Evolutionary conservation across 2,329 filamentous ascomycete species (phyloP).

Genomic region (Epichloe sibirici): DNA sequence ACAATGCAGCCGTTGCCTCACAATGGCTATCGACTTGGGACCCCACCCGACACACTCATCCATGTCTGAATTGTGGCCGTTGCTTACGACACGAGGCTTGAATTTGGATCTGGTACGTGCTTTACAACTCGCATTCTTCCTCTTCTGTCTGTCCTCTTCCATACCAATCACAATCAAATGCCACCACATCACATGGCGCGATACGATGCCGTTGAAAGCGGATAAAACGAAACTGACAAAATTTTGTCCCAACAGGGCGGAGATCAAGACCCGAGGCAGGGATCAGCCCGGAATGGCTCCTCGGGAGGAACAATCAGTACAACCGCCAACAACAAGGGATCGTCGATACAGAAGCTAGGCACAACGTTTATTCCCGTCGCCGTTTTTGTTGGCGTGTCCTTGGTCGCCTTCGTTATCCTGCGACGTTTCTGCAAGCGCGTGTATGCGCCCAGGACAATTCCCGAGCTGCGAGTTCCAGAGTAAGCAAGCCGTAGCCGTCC

Average conservation of each 20-base stretch:
- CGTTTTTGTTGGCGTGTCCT: conserved; percentile 36
- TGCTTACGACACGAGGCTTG: conserved; percentile 3
- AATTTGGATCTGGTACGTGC: conserved; percentile 5
- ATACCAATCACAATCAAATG: no score
- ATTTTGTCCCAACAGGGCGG: background rate
- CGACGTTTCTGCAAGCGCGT: conserved; percentile 38
- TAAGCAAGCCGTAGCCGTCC: conserved; percentile 11
- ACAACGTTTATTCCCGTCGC: conserved; percentile 43
- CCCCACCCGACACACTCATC: background rate
- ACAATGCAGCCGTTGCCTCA: conserved; percentile 4
- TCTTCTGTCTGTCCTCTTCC: no score
- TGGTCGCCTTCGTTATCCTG: conserved; percentile 36
- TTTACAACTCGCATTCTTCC: background rate
- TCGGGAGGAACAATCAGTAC: conserved; percentile 23
- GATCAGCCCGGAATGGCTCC: conserved; percentile 22
- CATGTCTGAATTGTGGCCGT: background rate
- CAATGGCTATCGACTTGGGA: conserved; percentile 1
- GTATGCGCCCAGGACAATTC: conserved; percentile 41
- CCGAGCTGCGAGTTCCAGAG: conserved; percentile 33
- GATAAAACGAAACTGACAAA: background rate
- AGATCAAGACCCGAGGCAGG: conserved; percentile 20
- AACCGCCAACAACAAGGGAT: conserved; percentile 19
- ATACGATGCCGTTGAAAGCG: no score
- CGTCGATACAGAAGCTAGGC: conserved; percentile 25
- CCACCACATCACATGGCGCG: background rate